A percentile compares a stretch with the other conserved stretches of the same genome.
Conservation (phyloP, 441 rosid genomes). For the Pelargonium citronellum region DNA sequence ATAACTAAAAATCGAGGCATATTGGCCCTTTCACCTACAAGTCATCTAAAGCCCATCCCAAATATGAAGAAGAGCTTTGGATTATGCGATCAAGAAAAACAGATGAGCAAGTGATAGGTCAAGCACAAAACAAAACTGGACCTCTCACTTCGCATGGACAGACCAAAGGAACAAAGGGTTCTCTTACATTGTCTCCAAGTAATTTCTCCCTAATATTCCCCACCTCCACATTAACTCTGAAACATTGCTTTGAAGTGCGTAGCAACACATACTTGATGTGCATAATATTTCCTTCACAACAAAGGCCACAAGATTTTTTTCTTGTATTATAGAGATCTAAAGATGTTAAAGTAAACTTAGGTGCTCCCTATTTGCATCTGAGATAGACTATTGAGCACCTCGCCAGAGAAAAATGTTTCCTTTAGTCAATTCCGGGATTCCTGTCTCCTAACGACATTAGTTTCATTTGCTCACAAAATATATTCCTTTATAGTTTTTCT, state of each 20-base stretch:
- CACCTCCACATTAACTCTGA: not conserved
- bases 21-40: not conserved
- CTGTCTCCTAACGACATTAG: not conserved
- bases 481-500: not conserved
- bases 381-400: too few relatives aligned
- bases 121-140: not conserved
- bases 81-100: not conserved
- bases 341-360: not conserved
- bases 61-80: not conserved
- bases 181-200: too few relatives aligned
- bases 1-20: not conserved
- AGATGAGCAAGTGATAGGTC: not conserved
- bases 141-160: not conserved
- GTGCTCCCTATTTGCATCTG: not conserved
- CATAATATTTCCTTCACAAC: not conserved
- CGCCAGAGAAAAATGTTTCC: not conserved
- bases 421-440: not conserved
- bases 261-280: not conserved
- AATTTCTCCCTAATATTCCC: too few relatives aligned
- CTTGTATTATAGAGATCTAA: not conserved
- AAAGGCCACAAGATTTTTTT: not conserved
- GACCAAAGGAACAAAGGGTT: not conserved
- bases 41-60: not conserved
- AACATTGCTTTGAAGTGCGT: not conserved
- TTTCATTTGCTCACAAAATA: not conserved